Conservation (phyloP, 257 asterid species). For the Echites panduratus region DNA sequence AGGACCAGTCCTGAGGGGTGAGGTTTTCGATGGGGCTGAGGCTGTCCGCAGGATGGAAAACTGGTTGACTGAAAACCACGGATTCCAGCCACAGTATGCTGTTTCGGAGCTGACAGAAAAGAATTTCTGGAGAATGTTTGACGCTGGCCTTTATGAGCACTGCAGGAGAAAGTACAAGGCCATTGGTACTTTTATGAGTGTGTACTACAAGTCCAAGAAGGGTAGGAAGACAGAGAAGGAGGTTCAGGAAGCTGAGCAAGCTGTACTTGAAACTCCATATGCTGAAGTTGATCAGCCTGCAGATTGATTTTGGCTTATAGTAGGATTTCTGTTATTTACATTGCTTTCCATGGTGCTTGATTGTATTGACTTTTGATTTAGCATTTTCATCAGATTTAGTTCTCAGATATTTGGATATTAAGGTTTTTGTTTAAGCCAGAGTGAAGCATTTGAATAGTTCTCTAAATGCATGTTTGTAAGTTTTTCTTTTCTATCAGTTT, state of each 20-base stretch:
- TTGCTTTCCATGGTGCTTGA: background rate
- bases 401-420: background rate
- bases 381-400: constrained; percentile 2
- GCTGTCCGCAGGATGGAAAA: constrained; percentile 73
- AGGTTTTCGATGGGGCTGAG: constrained; percentile 72
- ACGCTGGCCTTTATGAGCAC: constrained; percentile 77
- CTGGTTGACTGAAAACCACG: constrained; percentile 91
- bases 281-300: constrained; percentile 47
- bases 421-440: too few relatives aligned
- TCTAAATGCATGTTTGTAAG: too few relatives aligned
- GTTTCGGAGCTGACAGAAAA: constrained; percentile 86
- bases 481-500: too few relatives aligned
- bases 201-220: constrained; percentile 89
- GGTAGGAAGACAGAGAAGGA: constrained; percentile 98
- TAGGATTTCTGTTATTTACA: background rate
- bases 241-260: constrained; percentile 97
- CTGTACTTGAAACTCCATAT: constrained; percentile 58
- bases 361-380: background rate
- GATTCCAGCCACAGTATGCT: constrained; percentile 94
- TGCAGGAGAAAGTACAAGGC: constrained; percentile 80
- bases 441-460: too few relatives aligned
- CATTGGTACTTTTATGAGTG: constrained; percentile 90
- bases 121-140: constrained; percentile 98
- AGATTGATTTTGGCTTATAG: constrained; percentile 17
- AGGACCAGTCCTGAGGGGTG: constrained; percentile 91